These are phyloP conservation scores for Thinopyrum elongatum DNA, from an alignment of 176 grass and related monocot species.

Conservation along the genomic window DNA sequence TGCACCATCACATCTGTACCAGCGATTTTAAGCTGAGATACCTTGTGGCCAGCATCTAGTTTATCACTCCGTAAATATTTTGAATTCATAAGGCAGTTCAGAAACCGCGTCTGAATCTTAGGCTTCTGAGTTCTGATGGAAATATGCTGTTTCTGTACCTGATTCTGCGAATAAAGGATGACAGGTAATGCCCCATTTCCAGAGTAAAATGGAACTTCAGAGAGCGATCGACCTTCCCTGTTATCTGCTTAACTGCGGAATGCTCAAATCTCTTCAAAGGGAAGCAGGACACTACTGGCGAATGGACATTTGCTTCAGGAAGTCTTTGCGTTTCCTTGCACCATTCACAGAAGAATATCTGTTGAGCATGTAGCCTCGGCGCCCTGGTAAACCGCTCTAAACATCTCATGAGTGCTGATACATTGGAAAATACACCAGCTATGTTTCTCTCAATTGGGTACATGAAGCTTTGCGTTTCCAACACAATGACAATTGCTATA, in stretches of 20 bases:
- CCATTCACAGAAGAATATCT: constrained; percentile 89
- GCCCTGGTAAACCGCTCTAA: constrained; percentile 70
- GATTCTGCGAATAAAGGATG: constrained; percentile 76
- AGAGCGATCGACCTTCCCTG: constrained; percentile 67
- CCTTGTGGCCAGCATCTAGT: constrained; percentile 33
- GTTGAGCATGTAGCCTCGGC: constrained; percentile 40
- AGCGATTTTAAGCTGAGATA: constrained; percentile 76
- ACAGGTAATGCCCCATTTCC: constrained; percentile 81
- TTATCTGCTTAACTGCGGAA: constrained; percentile 66
- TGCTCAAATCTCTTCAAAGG: constrained; percentile 93
- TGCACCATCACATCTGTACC: constrained; percentile 97
- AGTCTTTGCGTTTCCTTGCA: constrained; percentile 82
- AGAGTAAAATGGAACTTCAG: constrained; percentile 90
- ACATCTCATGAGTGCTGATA: constrained; percentile 72
- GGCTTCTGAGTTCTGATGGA: constrained; percentile 47
- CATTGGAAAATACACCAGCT: constrained; percentile 30
- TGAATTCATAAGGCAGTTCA: constrained; percentile 64
- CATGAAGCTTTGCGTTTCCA: constrained; percentile 30
- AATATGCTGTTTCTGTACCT: constrained; percentile 79
- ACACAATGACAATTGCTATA: too few relatives aligned
- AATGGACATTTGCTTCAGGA: constrained; percentile 97
- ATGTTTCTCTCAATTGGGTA: constrained; percentile 50
- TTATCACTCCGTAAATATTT: constrained; percentile 85
- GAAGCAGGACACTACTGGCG: constrained; percentile 87
- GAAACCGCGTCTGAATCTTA: constrained; percentile 52